Evolutionary conservation across 2,329 filamentous ascomycete genomes (phyloP).

Genomic region (Venturiaceae sp.): DNA sequence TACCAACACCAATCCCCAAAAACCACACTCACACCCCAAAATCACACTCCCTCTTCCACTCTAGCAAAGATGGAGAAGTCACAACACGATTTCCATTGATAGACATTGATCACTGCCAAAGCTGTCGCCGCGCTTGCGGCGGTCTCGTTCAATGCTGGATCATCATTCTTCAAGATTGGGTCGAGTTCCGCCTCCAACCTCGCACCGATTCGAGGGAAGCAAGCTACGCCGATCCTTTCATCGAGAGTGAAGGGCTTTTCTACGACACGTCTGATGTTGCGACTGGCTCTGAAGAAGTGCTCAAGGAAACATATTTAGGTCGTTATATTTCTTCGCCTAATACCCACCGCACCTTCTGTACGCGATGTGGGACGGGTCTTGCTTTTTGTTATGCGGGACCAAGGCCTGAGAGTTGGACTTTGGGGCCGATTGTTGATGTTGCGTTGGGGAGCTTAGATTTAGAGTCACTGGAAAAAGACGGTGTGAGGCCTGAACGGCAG

Average conservation of each 20-base stretch:
- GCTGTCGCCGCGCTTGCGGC: not conserved
- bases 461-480: conserved; percentile 10
- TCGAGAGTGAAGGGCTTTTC: not conserved
- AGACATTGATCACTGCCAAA: conserved; percentile 1
- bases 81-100: not conserved
- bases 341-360: not conserved
- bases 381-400: not conserved
- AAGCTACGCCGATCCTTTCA: not conserved
- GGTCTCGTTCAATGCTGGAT: not conserved
- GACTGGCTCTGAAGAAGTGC: not conserved
- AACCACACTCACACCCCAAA: not conserved
- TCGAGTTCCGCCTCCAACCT: not conserved
- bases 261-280: not conserved
- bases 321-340: not conserved
- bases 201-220: not conserved
- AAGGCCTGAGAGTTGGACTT: conserved; percentile 7
- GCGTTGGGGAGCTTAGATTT: conserved; percentile 11
- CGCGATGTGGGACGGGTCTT: not conserved
- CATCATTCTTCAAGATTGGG: not conserved
- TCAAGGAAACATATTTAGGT: not conserved
- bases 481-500: conserved; percentile 11
- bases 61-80: not conserved
- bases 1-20: not conserved
- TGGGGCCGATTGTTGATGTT: conserved; percentile 16
- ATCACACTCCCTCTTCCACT: not conserved